Evolutionary conservation across 2,329 filamentous ascomycete species (phyloP).

Genomic region (Aspergillus japonicus): DNA sequence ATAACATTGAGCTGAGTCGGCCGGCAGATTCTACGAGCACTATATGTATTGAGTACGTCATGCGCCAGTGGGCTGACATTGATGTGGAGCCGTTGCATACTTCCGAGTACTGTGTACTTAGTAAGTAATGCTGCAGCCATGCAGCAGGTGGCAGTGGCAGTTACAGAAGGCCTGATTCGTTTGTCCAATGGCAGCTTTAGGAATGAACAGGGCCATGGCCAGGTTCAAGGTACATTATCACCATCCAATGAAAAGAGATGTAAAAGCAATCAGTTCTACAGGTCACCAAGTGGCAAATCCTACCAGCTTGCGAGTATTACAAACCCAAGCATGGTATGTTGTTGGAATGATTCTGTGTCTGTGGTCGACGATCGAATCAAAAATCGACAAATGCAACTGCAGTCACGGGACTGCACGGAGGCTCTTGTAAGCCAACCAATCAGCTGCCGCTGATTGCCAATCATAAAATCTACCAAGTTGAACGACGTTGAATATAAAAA

Average conservation of each 20-base stretch:
- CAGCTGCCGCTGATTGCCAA: not conserved
- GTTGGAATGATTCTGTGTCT: not conserved
- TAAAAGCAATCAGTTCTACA: not conserved
- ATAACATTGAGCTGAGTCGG: not conserved
- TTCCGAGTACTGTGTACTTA: too few species aligned
- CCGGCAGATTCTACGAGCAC: too few species aligned
- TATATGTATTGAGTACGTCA: not conserved
- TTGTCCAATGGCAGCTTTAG: not conserved
- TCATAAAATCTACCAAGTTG: not conserved
- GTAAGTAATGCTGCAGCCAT: too few species aligned
- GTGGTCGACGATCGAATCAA: not conserved
- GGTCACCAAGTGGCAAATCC: not conserved
- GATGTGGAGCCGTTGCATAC: not conserved
- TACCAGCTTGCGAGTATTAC: conserved; percentile 1
- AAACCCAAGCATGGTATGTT: not conserved
- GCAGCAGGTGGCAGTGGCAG: too few species aligned
- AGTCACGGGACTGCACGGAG: not conserved
- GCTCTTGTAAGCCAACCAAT: not conserved
- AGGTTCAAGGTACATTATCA: too few species aligned
- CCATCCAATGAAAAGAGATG: not conserved
- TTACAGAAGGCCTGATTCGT: too few species aligned
- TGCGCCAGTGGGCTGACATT: not conserved
- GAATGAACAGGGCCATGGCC: too few species aligned
- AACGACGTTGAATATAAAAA: not conserved
- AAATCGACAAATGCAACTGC: not conserved